A percentile compares a stretch with the other conserved stretches of the same genome.
Evolutionary conservation across 2,329 filamentous ascomycete genomes (phyloP).

Genomic region (Acrocalymma vagum): DNA sequence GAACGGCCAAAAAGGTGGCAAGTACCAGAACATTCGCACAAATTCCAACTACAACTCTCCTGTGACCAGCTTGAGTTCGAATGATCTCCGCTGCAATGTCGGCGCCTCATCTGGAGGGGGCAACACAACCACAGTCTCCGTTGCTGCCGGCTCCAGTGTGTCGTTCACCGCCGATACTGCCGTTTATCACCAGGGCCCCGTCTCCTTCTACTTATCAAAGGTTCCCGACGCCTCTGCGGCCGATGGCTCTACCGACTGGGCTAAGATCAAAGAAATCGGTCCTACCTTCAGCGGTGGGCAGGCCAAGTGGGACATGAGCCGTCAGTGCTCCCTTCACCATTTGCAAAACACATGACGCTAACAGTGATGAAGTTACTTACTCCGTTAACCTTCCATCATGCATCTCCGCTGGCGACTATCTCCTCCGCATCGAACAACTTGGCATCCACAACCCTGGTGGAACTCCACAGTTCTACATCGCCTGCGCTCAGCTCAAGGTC

Average conservation of each 20-base stretch:
- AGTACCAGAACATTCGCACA: constrained; percentile 46
- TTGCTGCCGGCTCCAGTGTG: constrained; percentile 44
- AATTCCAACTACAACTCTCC: constrained; percentile 50
- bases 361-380: constrained; percentile 35
- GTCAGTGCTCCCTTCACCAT: constrained; percentile 21
- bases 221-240: constrained; percentile 39
- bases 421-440: constrained; percentile 59
- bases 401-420: constrained; percentile 55
- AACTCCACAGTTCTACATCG: constrained; percentile 43
- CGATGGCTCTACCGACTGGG: constrained; percentile 49
- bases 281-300: constrained; percentile 44
- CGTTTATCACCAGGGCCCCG: constrained; percentile 50
- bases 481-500: constrained; percentile 58
- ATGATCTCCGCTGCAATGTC: constrained; percentile 48
- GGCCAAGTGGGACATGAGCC: constrained; percentile 41
- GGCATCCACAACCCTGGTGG: constrained; percentile 53
- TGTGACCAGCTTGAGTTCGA: constrained; percentile 39
- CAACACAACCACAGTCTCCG: constrained; percentile 41
- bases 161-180: constrained; percentile 46
- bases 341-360: constrained; percentile 9
- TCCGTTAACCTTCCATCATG: constrained; percentile 51
- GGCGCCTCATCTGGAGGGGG: constrained; percentile 35
- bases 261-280: constrained; percentile 51
- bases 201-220: constrained; percentile 49
- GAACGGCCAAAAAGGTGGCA: constrained; percentile 42